These are phyloP conservation scores for Penicillium salamii DNA, from an alignment of 495 filamentous ascomycete genomes.

Conservation along the genomic window DNA sequence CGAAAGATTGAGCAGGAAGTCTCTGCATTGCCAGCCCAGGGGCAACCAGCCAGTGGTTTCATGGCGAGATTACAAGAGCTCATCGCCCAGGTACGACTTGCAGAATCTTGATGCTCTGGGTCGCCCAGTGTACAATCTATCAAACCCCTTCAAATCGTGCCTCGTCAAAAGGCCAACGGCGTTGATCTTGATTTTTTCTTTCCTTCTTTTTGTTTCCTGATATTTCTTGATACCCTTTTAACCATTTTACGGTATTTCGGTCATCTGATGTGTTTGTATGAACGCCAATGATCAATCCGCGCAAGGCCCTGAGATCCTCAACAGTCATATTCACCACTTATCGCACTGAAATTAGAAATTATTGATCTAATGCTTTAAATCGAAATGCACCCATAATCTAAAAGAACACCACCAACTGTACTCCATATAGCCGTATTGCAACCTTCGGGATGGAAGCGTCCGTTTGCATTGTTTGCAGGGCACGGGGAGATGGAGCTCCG, in stretches of 20 bases:
- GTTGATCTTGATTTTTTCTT: too few species aligned
- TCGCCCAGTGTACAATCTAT: too few species aligned
- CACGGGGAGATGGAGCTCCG: conserved; percentile 13
- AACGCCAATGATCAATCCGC: not conserved
- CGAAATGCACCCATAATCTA: too few species aligned
- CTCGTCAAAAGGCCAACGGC: too few species aligned
- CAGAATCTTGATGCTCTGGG: conserved; percentile 8
- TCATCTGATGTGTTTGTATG: not conserved
- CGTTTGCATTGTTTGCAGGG: conserved; percentile 32
- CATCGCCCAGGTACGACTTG: conserved; percentile 31
- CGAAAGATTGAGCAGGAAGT: conserved; percentile 62
- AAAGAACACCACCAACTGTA: not conserved
- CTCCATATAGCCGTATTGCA: not conserved
- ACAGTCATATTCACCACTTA: too few species aligned
- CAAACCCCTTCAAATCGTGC: too few species aligned
- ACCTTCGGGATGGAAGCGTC: conserved; percentile 5
- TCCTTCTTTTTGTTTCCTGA: too few species aligned
- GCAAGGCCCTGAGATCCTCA: too few species aligned
- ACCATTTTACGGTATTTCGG: not conserved
- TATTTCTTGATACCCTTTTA: conserved; percentile 8
- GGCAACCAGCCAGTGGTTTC: conserved; percentile 47
- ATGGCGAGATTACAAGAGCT: conserved; percentile 56
- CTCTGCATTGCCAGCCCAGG: conserved; percentile 17
- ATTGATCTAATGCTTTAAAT: too few species aligned
- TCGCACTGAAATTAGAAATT: too few species aligned